phyloP scores from a whole-genome alignment of 139 green algal genomes.

The Coelastrella sp. region DNA sequence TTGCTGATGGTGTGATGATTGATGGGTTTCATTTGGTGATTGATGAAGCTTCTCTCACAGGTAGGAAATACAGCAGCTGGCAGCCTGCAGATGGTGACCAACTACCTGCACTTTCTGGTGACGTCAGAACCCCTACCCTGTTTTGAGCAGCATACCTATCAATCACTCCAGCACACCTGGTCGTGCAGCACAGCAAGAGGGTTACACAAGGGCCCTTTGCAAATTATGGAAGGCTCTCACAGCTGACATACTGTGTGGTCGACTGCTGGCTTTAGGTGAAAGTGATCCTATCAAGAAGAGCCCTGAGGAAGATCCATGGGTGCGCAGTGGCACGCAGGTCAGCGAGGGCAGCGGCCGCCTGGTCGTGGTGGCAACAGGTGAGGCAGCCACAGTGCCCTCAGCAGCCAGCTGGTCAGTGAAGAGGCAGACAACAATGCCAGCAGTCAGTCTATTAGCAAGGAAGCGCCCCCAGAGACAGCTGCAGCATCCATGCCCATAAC shows the following conservation, averaged over 20 bases:
- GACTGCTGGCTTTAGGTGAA: constrained; percentile 61
- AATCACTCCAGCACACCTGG: background rate
- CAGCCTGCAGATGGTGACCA: too few species aligned
- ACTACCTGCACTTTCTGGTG: background rate
- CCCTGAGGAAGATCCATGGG: constrained; percentile 76
- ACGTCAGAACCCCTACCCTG: background rate
- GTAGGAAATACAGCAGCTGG: background rate
- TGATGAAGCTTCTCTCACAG: constrained; percentile 89
- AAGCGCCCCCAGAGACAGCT: too few species aligned
- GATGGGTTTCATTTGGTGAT: constrained; percentile 81
- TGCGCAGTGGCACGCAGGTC: constrained; percentile 89
- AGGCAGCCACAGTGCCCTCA: background rate
- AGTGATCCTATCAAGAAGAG: constrained; percentile 91
- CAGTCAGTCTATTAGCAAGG: too few species aligned
- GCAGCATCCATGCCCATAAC: too few species aligned
- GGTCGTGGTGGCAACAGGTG: constrained; percentile 68
- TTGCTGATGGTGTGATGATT: constrained; percentile 80
- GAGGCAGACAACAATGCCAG: too few species aligned
- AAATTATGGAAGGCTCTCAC: too few species aligned
- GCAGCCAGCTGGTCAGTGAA: background rate
- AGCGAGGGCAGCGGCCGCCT: constrained; percentile 85
- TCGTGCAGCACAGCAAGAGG: background rate
- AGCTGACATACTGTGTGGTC: background rate
- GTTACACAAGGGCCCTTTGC: background rate
- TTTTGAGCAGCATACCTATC: background rate